Evolutionary conservation across 208 protist species (phyloP).

Genomic region (Leishmania aethiopica): DNA sequence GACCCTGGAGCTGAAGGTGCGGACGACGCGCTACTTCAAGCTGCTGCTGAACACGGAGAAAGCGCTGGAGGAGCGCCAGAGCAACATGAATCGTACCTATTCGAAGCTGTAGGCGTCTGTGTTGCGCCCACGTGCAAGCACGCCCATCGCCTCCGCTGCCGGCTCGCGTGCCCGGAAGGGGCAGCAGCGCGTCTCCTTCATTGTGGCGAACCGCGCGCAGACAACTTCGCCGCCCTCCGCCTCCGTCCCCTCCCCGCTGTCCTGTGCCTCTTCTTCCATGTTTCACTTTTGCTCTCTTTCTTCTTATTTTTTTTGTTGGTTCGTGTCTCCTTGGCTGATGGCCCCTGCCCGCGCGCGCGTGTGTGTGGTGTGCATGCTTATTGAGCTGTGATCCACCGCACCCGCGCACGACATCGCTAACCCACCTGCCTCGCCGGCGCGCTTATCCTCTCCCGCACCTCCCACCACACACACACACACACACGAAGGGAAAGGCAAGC

Average conservation of each 20-base stretch:
- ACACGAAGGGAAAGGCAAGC: neutral
- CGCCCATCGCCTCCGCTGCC: neutral
- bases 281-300: neutral
- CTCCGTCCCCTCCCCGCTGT: neutral
- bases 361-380: neutral
- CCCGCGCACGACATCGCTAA: neutral
- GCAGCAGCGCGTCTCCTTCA: neutral
- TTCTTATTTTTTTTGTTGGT: no score
- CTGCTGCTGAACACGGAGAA: constrained; percentile 71
- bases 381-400: neutral
- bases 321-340: neutral
- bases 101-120: constrained; percentile 48
- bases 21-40: constrained; percentile 95
- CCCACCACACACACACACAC: no score
- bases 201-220: neutral
- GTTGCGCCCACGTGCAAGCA: neutral
- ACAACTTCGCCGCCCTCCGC: neutral
- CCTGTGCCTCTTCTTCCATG: neutral
- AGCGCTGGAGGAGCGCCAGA: constrained; percentile 58
- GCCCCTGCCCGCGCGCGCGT: neutral
- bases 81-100: constrained; percentile 30
- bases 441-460: neutral
- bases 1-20: constrained; percentile 93
- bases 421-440: neutral
- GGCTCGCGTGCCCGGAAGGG: neutral